Evolutionary conservation across 257 asterid species (phyloP).

Genomic region (Echium plantagineum): DNA sequence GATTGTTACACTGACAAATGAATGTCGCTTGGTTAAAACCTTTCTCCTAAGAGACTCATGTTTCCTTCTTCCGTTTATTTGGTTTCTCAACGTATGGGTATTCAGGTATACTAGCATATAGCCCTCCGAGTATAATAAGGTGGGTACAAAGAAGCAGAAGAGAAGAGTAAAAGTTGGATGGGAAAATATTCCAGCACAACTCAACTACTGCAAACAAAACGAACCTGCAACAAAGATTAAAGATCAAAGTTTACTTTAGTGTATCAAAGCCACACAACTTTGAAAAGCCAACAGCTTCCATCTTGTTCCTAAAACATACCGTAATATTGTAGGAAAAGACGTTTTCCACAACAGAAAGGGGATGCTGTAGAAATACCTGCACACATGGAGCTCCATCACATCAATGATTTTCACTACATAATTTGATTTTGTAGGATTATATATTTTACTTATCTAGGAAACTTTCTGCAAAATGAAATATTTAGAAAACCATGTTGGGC

Average conservation of each 20-base stretch:
- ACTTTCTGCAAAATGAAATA: too few relatives aligned
- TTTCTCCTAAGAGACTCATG: conserved; percentile 14
- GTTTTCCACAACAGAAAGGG: conserved; percentile 91
- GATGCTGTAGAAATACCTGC: conserved; percentile 83
- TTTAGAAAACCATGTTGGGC: too few relatives aligned
- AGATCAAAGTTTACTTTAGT: not conserved
- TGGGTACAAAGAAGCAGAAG: conserved; percentile 52
- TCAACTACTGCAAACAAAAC: conserved; percentile 50
- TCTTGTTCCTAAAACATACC: too few relatives aligned
- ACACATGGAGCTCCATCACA: conserved; percentile 10
- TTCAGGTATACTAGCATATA: conserved; percentile 51
- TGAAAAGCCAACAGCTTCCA: not conserved
- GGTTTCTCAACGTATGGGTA: conserved; percentile 37
- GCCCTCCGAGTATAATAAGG: conserved; percentile 47
- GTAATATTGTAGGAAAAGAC: conserved; percentile 48
- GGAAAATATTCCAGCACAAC: conserved; percentile 81
- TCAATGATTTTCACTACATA: not conserved
- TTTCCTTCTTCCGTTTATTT: conserved; percentile 20
- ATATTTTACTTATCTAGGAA: too few relatives aligned
- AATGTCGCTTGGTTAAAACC: not conserved
- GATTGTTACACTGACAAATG: not conserved
- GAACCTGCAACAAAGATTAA: conserved; percentile 35
- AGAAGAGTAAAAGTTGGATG: conserved; percentile 64
- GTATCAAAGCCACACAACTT: not conserved
- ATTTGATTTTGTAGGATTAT: not conserved